phyloP scores from a whole-genome alignment of 176 grass and related monocot species.

The Bothriochloa decipiens region DNA sequence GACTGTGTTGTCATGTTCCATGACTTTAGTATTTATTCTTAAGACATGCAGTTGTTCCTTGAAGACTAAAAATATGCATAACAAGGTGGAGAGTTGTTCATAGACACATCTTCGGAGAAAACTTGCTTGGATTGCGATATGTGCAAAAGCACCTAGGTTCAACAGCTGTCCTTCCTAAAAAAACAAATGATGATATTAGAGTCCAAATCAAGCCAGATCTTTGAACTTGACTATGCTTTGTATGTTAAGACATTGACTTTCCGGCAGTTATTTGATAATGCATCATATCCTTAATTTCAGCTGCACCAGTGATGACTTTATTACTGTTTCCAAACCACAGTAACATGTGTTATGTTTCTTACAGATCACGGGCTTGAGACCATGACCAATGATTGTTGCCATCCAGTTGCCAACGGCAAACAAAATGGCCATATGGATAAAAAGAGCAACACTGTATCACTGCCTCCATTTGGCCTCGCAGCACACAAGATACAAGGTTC shows the following conservation, averaged over 20 bases:
- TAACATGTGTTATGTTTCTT: constrained; percentile 33
- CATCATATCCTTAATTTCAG: constrained; percentile 2
- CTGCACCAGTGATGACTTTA: constrained; percentile 6
- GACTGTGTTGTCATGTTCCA: constrained; percentile 22
- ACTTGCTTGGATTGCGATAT: constrained; percentile 50
- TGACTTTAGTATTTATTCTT: constrained; percentile 39
- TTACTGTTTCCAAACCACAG: background rate
- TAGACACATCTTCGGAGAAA: constrained; percentile 7
- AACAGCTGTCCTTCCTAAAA: constrained; percentile 28
- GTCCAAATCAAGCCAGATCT: constrained; percentile 35
- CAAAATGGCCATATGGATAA: constrained; percentile 50
- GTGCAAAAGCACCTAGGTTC: constrained; percentile 37
- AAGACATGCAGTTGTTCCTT: constrained; percentile 30
- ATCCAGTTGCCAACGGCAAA: constrained; percentile 26
- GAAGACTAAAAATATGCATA: constrained; percentile 32
- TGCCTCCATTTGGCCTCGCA: constrained; percentile 76
- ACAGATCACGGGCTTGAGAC: constrained; percentile 53
- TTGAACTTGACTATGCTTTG: constrained; percentile 12
- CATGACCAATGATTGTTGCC: constrained; percentile 30
- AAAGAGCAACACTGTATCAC: constrained; percentile 44
- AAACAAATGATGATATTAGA: constrained; percentile 3
- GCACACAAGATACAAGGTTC: constrained; percentile 68
- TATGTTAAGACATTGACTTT: constrained; percentile 31
- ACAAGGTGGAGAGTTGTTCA: constrained; percentile 11
- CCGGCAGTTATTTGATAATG: background rate